Percentiles rank a stretch among this genome's conserved stretches.
Evolutionary conservation across 768 basidiomycete species (phyloP).

Genomic region (Cystofilobasidium capitatum): DNA sequence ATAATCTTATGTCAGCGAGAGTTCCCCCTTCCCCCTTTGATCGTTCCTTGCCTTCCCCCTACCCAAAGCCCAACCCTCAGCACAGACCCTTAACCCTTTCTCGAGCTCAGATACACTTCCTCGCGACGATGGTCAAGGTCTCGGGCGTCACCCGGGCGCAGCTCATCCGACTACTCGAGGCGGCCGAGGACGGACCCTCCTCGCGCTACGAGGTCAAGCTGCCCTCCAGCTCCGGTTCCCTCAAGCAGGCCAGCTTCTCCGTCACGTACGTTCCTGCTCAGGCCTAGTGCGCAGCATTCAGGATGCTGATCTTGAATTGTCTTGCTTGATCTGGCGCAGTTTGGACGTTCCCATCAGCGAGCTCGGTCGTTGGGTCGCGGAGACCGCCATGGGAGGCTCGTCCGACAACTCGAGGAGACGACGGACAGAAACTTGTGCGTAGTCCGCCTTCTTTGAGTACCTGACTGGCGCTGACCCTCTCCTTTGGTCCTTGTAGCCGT

Average conservation of each 20-base stretch:
- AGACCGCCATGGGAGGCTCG: not conserved
- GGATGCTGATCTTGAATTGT: not conserved
- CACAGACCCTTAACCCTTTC: too few relatives aligned
- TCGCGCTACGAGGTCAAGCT: not conserved
- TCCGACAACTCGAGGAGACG: not conserved
- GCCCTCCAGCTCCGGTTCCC: not conserved
- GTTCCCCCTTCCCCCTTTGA: too few relatives aligned
- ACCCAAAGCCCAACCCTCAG: too few relatives aligned
- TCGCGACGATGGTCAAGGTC: too few relatives aligned
- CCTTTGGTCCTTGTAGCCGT: too few relatives aligned
- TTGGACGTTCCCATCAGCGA: not conserved
- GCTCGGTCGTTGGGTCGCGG: not conserved
- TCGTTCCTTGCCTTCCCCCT: too few relatives aligned
- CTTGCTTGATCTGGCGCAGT: not conserved
- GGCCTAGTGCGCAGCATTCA: not conserved
- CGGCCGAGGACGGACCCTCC: not conserved
- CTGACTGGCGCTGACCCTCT: too few relatives aligned
- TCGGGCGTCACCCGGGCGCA: not conserved
- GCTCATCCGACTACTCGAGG: conserved; percentile 6
- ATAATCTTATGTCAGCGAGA: too few relatives aligned
- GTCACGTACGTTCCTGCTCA: not conserved
- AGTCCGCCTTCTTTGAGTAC: too few relatives aligned
- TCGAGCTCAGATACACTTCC: too few relatives aligned
- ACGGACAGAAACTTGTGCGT: not conserved
- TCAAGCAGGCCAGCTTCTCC: not conserved